Base-by-base conservation (phyloP, 2,329 filamentous ascomycete genomes). In the Aurifilum marmelostoma region DNA sequence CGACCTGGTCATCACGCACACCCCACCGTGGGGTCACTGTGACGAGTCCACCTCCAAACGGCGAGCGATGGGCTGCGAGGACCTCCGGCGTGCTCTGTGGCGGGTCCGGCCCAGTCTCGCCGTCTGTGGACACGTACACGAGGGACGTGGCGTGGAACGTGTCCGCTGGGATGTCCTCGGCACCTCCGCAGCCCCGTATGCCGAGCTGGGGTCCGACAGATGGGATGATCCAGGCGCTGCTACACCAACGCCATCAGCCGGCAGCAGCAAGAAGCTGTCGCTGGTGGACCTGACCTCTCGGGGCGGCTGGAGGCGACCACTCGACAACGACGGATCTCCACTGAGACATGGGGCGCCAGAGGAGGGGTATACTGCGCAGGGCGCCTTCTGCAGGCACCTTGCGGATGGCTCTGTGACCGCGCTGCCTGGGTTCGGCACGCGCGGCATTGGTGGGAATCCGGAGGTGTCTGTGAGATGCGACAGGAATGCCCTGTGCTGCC, bases 121-220 rank as follows among this genome's bases (percentile, higher is more conserved):
- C 27, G 82, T 94, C 24, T 93, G 89, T 74, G 91, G 92, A 0
- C 92, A 94, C 77, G 86, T 92, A 39, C 91, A 94, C 76, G 86
- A 88, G 71, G 89, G 84, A 4, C 82, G 91, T 72, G 91, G 91
- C 16, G 87, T 83, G 12, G 83, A 90, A 74, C 80, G 87, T 34
- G 83, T 94, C 41, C 78, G 77, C 29, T 94, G 91, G 91, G 82
- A 85, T 70, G 75, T 85, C 37, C 76, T 73, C 1, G 75, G 76
- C 43, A 73, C 75, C 68, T 76, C 84, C 34, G 75, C 72, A 1
- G 74, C 80, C 18, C 77, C 78, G 7, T 84, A 80, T 73, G 81
- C 80, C 59, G 86, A 88, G 74, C 77, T 80, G 69, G 71, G 73
- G 2, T 77, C 80, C 0, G 76, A 81, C 34, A 69, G 73, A 0